phyloP scores from a whole-genome alignment of 768 basidiomycete genomes.

The Tubosaeta brunneosetosa region DNA sequence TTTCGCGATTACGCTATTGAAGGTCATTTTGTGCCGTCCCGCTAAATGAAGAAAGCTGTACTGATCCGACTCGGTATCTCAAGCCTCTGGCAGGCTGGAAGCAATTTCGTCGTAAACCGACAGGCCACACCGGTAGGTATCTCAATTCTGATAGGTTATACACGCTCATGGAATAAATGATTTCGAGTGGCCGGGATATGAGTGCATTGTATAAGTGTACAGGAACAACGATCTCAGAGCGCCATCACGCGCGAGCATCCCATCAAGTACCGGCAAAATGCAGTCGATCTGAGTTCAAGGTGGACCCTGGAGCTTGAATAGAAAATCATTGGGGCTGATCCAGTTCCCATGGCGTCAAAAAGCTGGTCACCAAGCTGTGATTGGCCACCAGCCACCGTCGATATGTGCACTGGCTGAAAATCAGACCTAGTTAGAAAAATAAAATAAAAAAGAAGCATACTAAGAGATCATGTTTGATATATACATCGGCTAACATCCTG shows the following conservation, averaged over 20 bases:
- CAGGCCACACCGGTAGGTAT: too few relatives aligned
- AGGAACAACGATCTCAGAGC: neutral
- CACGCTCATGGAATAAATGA: neutral
- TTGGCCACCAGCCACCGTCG: neutral
- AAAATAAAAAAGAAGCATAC: neutral
- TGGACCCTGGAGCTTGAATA: neutral
- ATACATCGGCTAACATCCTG: too few relatives aligned
- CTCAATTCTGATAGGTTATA: neutral
- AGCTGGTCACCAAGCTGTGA: too few relatives aligned
- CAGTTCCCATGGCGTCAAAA: neutral
- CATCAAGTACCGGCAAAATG: neutral
- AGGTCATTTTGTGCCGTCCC: neutral
- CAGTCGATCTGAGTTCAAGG: neutral
- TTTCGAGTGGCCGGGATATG: neutral
- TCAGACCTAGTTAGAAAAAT: neutral
- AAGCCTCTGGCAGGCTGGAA: neutral
- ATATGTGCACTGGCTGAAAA: conserved; percentile 2
- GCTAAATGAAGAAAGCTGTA: neutral
- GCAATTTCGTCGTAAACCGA: too few relatives aligned
- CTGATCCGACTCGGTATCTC: neutral
- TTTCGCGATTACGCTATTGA: too few relatives aligned
- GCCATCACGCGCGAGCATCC: neutral
- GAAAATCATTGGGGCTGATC: neutral
- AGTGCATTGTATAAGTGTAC: neutral
- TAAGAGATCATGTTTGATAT: neutral